Evolutionary conservation across 1,139 yeast genomes (phyloP).

Genomic region (Yamadazyma songkhlaensis): DNA sequence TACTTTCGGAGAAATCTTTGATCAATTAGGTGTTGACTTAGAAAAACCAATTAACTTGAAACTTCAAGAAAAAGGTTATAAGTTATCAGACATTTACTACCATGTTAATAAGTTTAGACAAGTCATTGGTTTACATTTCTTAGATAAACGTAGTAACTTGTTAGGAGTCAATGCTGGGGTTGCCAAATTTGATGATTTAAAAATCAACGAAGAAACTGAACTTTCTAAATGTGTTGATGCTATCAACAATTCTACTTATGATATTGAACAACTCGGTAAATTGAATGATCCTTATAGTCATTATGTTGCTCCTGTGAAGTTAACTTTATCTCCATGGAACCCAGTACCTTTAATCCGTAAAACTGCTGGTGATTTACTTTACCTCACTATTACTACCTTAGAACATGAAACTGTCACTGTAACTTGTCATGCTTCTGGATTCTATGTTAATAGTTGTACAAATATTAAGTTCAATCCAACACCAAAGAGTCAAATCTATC

Average conservation of each 20-base stretch:
- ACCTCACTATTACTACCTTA: constrained; percentile 69
- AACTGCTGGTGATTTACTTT: constrained; percentile 74
- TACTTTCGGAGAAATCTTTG: constrained; percentile 29
- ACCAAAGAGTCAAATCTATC: constrained; percentile 29
- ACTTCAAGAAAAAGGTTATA: constrained; percentile 35
- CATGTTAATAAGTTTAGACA: constrained; percentile 45
- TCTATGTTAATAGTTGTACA: constrained; percentile 69
- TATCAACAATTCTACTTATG: not conserved
- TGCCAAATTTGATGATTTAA: constrained; percentile 28
- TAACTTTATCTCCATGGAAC: constrained; percentile 79
- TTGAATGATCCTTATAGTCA: constrained; percentile 10
- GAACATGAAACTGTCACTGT: constrained; percentile 80
- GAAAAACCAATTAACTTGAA: constrained; percentile 14
- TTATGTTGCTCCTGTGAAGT: constrained; percentile 39
- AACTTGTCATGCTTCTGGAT: constrained; percentile 78
- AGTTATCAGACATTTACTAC: constrained; percentile 35
- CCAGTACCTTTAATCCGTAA: constrained; percentile 72
- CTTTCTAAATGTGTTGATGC: constrained; percentile 4
- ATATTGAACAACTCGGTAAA: not conserved
- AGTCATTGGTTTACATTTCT: constrained; percentile 41
- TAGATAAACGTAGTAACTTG: constrained; percentile 29
- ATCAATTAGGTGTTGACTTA: constrained; percentile 18
- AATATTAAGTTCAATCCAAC: constrained; percentile 66
- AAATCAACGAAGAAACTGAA: constrained; percentile 17
- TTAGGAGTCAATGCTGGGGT: constrained; percentile 27